Evolutionary conservation across 805 yeast genomes (phyloP), one percentile per base, ranked within the genome.

Genomic region (Yamadazyma kitorensis): DNA sequence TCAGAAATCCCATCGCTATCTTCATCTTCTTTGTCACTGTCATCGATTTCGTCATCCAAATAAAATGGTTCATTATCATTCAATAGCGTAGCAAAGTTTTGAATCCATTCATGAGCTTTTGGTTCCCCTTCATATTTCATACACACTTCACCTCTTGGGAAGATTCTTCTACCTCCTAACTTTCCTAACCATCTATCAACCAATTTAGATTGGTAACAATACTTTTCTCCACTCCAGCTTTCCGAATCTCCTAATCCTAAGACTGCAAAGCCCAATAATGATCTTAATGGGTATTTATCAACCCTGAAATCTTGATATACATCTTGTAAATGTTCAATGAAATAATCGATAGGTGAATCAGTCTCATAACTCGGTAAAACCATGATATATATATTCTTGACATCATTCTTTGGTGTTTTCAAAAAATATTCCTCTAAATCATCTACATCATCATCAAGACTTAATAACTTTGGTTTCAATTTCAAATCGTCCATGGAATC

Each of bases 291-390:
- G 44, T 76, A 80, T 41, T 85, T 85, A 52, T 87, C 95, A 21
- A 88, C 75, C 45, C 96, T 71, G 63, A 86, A 86, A 56, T 88
- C 97, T 41, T 82, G 81, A 41, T 76, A 76, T 2, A 94, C 86
- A 36, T 88, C 96, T 43, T 76, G 71, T 45, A 88, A 65, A 27
- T 85, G 79, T 48, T 86, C 94, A 37, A 88, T 63, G 56, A 87
- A 86, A 52, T 78, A 89, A 57, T 88, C 97, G 20, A 89, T 70
- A 10, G 97, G 96, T 1, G 94, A 85, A 55, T 88, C 97, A 0
- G 89, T 84, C 45, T 87, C 96, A 53, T 88, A 88, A 0, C 96
- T 86, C 2, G 97, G 97, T 20, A 88, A 65, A 11, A 88, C 86
- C 39, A 88, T 44, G 23, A 89, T 54, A 49, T 86, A 88, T 9